These are phyloP conservation scores for Entelexis paramagnoliae DNA, from an alignment of 1,139 yeast genomes.

Conservation along the genomic window DNA sequence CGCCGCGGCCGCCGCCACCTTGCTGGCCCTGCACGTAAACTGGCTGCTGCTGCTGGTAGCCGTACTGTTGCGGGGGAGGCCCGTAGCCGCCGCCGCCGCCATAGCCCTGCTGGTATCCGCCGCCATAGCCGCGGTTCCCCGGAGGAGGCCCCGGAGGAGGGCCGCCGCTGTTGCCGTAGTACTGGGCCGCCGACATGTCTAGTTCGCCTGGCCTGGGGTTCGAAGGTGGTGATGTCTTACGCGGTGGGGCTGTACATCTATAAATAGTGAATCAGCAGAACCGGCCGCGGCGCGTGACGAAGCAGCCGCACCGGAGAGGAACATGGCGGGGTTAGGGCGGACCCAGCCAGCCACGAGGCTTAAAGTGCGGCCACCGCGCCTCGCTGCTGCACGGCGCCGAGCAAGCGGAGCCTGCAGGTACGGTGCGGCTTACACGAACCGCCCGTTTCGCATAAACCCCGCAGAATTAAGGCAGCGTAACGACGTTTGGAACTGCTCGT, in stretches of 20 bases:
- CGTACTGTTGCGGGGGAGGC: constrained; percentile 20
- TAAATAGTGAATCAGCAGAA: constrained; percentile 5
- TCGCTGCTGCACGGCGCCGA: not conserved
- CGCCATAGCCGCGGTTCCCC: constrained; percentile 24
- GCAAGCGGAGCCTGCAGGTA: not conserved
- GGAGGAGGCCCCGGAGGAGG: constrained; percentile 18
- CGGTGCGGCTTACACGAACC: no score
- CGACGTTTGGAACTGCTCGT: no score
- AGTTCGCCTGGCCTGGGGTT: not conserved
- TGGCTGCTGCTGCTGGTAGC: constrained; percentile 29
- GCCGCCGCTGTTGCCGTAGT: constrained; percentile 21
- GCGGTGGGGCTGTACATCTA: not conserved
- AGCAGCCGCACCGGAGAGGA: not conserved
- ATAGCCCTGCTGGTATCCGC: constrained; percentile 23
- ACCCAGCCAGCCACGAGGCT: constrained; percentile 4
- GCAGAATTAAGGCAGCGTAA: no score
- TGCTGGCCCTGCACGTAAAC: constrained; percentile 28
- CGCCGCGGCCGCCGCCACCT: constrained; percentile 21
- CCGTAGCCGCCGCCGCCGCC: constrained; percentile 18
- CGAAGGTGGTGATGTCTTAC: not conserved
- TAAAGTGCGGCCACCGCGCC: not conserved
- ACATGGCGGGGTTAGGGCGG: not conserved
- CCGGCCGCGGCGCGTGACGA: not conserved
- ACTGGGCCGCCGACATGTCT: constrained; percentile 22
- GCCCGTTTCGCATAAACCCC: no score